Conservation (phyloP, 2,329 filamentous ascomycete genomes). For the Alternaria ethzedia region DNA sequence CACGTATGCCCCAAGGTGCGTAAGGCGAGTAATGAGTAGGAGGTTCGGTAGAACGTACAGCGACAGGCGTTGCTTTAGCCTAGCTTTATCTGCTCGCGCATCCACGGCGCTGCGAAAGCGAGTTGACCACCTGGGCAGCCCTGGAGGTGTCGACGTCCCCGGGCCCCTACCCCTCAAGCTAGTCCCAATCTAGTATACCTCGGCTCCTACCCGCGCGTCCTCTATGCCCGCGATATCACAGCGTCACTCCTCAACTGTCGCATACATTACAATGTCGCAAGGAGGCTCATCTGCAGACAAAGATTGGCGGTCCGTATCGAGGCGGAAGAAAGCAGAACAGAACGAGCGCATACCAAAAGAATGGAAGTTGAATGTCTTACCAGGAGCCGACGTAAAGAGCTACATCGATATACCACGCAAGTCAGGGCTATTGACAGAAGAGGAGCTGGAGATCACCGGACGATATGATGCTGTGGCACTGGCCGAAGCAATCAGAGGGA, state of each 20-base stretch:
- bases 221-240: slow-evolving; percentile 3
- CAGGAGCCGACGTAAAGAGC: slow-evolving; percentile 31
- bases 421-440: slow-evolving; percentile 58
- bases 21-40: background rate
- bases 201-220: slow-evolving; percentile 11
- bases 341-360: slow-evolving; percentile 50
- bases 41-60: background rate
- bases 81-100: background rate
- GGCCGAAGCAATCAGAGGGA: slow-evolving; percentile 43
- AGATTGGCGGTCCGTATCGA: slow-evolving; percentile 51
- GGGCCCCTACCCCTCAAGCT: slow-evolving; percentile 22
- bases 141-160: background rate
- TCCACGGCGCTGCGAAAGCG: background rate
- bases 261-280: slow-evolving; percentile 20
- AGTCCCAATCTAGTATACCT: slow-evolving; percentile 19
- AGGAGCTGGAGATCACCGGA: slow-evolving; percentile 64
- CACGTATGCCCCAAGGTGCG: background rate
- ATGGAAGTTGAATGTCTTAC: slow-evolving; percentile 49
- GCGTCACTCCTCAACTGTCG: background rate
- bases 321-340: slow-evolving; percentile 53
- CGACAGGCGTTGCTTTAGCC: background rate
- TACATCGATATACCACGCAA: slow-evolving; percentile 57
- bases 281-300: slow-evolving; percentile 9
- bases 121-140: background rate
- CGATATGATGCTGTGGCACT: slow-evolving; percentile 55